phyloP scores from a whole-genome alignment of 1,284 basidiomycete genomes.

The Boletus mariae region DNA sequence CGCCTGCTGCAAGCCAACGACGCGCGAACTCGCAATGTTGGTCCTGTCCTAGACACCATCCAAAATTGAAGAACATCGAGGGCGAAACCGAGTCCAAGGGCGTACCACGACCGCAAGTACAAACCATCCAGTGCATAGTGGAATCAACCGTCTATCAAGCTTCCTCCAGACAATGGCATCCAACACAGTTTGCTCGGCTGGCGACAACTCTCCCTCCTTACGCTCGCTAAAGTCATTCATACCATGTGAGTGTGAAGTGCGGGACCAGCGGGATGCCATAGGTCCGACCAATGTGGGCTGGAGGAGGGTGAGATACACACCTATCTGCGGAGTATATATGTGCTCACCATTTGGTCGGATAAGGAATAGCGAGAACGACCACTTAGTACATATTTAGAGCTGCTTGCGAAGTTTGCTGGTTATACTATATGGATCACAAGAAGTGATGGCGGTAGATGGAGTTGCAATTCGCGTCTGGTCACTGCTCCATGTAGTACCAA shows the following conservation, averaged over 20 bases:
- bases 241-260: not conserved
- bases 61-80: not conserved
- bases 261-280: not conserved
- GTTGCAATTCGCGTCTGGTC: too few relatives aligned
- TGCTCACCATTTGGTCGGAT: not conserved
- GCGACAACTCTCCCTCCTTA: conserved; percentile 4
- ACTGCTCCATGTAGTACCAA: too few relatives aligned
- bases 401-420: not conserved
- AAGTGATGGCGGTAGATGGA: too few relatives aligned
- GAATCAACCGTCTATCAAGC: conserved; percentile 43
- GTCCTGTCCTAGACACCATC: conserved; percentile 31
- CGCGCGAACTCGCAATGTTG: conserved; percentile 57
- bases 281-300: not conserved
- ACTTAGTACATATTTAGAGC: not conserved
- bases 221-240: conserved; percentile 1
- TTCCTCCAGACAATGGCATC: conserved; percentile 42
- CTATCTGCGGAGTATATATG: not conserved
- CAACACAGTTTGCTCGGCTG: conserved; percentile 13
- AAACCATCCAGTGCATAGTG: conserved; percentile 48
- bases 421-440: too few relatives aligned
- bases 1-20: conserved; percentile 54
- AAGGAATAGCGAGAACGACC: not conserved
- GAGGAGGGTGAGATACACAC: not conserved
- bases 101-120: conserved; percentile 46
- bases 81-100: not conserved